phyloP scores from a whole-genome alignment of 78 protist species.

The slime mould (Dictyostelium discoideum) region DNA sequence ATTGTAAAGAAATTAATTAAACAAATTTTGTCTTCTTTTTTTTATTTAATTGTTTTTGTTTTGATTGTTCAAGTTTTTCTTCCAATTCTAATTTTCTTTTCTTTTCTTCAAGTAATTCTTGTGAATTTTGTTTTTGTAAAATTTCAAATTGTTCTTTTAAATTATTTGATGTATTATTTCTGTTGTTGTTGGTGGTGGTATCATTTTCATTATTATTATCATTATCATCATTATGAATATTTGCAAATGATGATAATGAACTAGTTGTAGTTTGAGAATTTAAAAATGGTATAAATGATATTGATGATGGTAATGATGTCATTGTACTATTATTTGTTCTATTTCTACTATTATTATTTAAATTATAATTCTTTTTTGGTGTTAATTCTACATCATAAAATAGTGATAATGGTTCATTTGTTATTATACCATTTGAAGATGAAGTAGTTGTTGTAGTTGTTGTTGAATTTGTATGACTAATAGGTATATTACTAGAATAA shows the following conservation, averaged over 20 bases:
- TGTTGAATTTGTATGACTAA: neutral
- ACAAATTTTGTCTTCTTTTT: slow-evolving; percentile 30
- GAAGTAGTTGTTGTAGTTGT: neutral
- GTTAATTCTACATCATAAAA: slow-evolving; percentile 6
- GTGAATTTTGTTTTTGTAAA: neutral
- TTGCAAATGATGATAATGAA: neutral
- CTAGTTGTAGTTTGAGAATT: neutral
- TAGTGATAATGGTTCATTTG: neutral
- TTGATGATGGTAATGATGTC: neutral
- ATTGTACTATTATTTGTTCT: slow-evolving; percentile 8
- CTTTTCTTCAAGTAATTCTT: slow-evolving; percentile 1
- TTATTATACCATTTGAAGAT: neutral
- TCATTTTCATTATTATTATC: neutral
- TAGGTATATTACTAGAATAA: neutral
- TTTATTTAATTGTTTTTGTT: slow-evolving; percentile 18
- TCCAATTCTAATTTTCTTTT: slow-evolving; percentile 20
- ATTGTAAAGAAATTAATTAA: neutral
- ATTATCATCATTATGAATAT: neutral
- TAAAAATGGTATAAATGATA: neutral
- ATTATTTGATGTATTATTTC: neutral
- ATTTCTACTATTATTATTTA: neutral
- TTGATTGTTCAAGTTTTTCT: slow-evolving; percentile 18
- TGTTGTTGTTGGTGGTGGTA: neutral
- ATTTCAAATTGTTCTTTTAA: neutral
- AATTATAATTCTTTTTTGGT: neutral